A percentile compares a stretch with the other conserved stretches of the same genome.
Evolutionary conservation across 192 early-diverging fungal species (phyloP).

Genomic region (Backusella australiensis): DNA sequence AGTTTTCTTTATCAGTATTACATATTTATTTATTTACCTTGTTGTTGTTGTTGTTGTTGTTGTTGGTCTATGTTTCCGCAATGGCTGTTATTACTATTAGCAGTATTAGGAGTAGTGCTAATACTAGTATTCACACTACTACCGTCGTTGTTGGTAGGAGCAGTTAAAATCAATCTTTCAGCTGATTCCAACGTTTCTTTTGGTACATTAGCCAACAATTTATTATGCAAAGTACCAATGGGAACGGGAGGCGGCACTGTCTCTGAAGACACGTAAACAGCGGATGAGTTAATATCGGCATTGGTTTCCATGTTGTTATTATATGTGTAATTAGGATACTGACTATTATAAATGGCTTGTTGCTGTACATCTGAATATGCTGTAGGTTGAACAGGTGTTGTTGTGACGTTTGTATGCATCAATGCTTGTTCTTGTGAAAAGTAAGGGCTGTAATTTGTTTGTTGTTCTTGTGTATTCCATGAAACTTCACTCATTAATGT

Average conservation of each 20-base stretch:
- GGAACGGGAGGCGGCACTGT: conserved; percentile 7
- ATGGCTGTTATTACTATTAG: not conserved
- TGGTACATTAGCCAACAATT: conserved; percentile 15
- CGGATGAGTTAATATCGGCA: not conserved
- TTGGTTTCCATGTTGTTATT: not conserved
- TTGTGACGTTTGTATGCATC: not conserved
- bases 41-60: not conserved
- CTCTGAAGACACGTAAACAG: conserved; percentile 5
- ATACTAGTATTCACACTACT: not conserved
- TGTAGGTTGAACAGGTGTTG: not conserved
- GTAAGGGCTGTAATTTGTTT: conserved; percentile 8
- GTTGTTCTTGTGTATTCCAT: not conserved
- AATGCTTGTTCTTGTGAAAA: not conserved
- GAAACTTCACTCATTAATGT: not conserved
- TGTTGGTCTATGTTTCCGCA: not conserved
- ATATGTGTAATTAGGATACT: not conserved
- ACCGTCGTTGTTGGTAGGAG: not conserved
- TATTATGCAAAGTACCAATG: conserved; percentile 10
- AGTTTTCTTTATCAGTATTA: not conserved
- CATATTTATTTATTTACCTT: not conserved
- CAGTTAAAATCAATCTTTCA: not conserved
- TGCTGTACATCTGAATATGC: not conserved
- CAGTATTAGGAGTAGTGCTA: not conserved
- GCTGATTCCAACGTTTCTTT: conserved; percentile 5
- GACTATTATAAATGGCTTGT: not conserved